phyloP scores from a whole-genome alignment of 768 basidiomycete genomes.

The Boletus subcaerulescens region DNA sequence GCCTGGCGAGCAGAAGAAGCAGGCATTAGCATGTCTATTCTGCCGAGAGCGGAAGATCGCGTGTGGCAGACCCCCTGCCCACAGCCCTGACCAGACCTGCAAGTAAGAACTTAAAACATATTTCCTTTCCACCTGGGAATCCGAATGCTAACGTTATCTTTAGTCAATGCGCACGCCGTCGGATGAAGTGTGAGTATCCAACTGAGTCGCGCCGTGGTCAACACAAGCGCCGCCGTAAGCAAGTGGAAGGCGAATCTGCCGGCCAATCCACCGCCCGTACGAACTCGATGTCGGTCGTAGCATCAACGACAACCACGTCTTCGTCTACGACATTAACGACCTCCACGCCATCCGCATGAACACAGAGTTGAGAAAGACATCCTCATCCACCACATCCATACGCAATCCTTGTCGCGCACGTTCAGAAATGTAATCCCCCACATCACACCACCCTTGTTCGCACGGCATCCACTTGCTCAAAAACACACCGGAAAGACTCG shows the following conservation, averaged over 20 bases:
- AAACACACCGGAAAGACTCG: constrained; percentile 15
- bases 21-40: constrained; percentile 46
- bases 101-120: constrained; percentile 36
- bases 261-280: constrained; percentile 19
- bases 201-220: constrained; percentile 48
- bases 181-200: constrained; percentile 46
- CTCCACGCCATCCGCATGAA: constrained; percentile 20
- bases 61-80: constrained; percentile 42
- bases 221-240: constrained; percentile 39
- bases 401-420: constrained; percentile 8
- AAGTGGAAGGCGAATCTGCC: constrained; percentile 24
- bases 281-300: constrained; percentile 17
- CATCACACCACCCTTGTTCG: constrained; percentile 2
- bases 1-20: constrained; percentile 41
- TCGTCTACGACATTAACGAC: constrained; percentile 24
- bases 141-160: constrained; percentile 17
- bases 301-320: constrained; percentile 12
- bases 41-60: constrained; percentile 51
- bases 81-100: constrained; percentile 40
- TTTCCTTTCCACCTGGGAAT: constrained; percentile 2
- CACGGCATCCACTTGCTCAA: constrained; percentile 10
- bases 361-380: constrained; percentile 3
- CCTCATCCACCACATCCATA: background rate
- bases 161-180: constrained; percentile 48
- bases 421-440: constrained; percentile 9